Evolutionary conservation across 2,329 filamentous ascomycete genomes (phyloP).

Genomic region (Myriosclerotinia curreyana): DNA sequence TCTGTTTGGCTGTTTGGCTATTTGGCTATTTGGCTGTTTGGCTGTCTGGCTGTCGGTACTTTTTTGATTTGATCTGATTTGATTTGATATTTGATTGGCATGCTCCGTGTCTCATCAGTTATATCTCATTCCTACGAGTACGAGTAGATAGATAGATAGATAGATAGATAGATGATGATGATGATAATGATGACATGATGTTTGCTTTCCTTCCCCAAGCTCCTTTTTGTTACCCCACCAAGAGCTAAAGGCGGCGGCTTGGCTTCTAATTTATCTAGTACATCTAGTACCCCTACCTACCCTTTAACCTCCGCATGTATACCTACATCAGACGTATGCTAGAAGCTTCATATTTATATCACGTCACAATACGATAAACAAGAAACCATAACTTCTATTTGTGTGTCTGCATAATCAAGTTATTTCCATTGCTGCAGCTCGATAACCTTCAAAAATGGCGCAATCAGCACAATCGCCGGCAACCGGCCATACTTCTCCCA

Average conservation of each 20-base stretch:
- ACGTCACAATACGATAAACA: background rate
- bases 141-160: too few relatives aligned
- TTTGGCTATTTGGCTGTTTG: too few relatives aligned
- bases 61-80: too few relatives aligned
- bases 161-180: too few relatives aligned
- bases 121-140: too few relatives aligned
- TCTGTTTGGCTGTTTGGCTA: background rate
- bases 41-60: too few relatives aligned
- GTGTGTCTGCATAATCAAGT: background rate
- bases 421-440: too few relatives aligned
- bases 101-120: too few relatives aligned
- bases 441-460: constrained; percentile 11
- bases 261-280: background rate
- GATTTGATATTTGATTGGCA: too few relatives aligned
- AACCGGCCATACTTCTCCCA: constrained; percentile 13
- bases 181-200: too few relatives aligned
- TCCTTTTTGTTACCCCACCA: background rate
- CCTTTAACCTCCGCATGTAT: background rate
- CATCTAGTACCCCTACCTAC: too few relatives aligned
- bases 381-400: background rate
- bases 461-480: constrained; percentile 8
- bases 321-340: background rate
- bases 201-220: too few relatives aligned
- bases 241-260: background rate
- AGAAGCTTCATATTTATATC: constrained; percentile 5